phyloP scores from a whole-genome alignment of 768 basidiomycete species.

The Chalciporus piperatus region DNA sequence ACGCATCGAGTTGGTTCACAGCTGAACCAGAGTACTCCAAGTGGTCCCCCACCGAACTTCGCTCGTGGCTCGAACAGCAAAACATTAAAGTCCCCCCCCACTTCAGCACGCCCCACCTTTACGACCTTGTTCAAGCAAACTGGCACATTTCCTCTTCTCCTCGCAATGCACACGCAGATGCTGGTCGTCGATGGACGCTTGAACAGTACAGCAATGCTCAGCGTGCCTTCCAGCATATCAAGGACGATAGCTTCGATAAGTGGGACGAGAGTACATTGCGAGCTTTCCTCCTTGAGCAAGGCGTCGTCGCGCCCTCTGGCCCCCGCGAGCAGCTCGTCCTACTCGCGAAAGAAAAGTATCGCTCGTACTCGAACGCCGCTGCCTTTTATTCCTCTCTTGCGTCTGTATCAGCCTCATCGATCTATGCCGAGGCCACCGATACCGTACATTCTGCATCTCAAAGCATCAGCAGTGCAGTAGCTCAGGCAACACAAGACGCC shows the following conservation, averaged over 20 bases:
- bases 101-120: conserved; percentile 37
- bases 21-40: conserved; percentile 36
- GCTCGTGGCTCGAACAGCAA: conserved; percentile 68
- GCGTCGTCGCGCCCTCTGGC: conserved; percentile 78
- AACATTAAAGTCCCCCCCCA: conserved; percentile 53
- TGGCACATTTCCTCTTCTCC: conserved; percentile 40
- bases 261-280: conserved; percentile 87
- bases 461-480: conserved; percentile 40
- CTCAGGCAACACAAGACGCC: conserved; percentile 54
- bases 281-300: conserved; percentile 82
- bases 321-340: conserved; percentile 77
- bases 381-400: conserved; percentile 51
- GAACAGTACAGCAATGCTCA: conserved; percentile 67
- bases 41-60: conserved; percentile 68
- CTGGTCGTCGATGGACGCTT: conserved; percentile 47
- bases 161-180: conserved; percentile 34
- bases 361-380: conserved; percentile 57
- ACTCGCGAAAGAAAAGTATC: conserved; percentile 71
- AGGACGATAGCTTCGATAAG: conserved; percentile 62
- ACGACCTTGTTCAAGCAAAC: conserved; percentile 57
- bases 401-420: conserved; percentile 46
- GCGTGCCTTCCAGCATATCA: conserved; percentile 55
- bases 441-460: conserved; percentile 37
- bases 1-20: conserved; percentile 54
- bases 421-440: conserved; percentile 44